Evolutionary conservation across 495 filamentous ascomycete genomes (phyloP).

Genomic region (Lasiosphaeris hirsuta): DNA sequence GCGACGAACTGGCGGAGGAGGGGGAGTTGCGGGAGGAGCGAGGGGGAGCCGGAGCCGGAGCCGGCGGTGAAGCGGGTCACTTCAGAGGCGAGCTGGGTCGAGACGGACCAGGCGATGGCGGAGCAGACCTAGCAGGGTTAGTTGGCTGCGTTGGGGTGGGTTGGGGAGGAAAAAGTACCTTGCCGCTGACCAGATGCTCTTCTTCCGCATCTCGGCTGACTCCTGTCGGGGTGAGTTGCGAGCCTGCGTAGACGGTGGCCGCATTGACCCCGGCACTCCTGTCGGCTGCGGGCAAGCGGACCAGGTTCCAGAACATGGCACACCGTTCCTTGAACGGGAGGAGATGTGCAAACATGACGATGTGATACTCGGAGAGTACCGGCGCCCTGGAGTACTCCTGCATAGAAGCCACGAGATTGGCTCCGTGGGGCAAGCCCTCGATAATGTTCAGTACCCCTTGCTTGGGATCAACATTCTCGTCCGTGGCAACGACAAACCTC

Average conservation of each 20-base stretch:
- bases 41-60: conserved; percentile 1
- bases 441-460: conserved; percentile 11
- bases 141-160: neutral
- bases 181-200: conserved; percentile 8
- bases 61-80: conserved; percentile 12
- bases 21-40: conserved; percentile 14
- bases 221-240: neutral
- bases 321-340: conserved; percentile 22
- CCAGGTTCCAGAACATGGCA: conserved; percentile 27
- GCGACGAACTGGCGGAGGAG: conserved; percentile 11
- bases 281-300: neutral
- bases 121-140: conserved; percentile 3
- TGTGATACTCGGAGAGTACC: conserved; percentile 19
- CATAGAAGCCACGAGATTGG: conserved; percentile 18
- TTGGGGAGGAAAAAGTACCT: neutral
- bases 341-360: conserved; percentile 16
- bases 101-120: conserved; percentile 11
- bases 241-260: neutral
- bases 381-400: conserved; percentile 1
- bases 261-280: neutral
- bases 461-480: conserved; percentile 7
- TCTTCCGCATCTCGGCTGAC: neutral
- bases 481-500: conserved; percentile 14
- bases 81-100: conserved; percentile 14
- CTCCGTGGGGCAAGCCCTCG: conserved; percentile 20